A percentile compares a stretch with the other conserved stretches of the same genome.
These are phyloP conservation scores for Penicillium vulpinum DNA, from an alignment of 2,329 filamentous ascomycete species.

Conservation along the genomic window DNA sequence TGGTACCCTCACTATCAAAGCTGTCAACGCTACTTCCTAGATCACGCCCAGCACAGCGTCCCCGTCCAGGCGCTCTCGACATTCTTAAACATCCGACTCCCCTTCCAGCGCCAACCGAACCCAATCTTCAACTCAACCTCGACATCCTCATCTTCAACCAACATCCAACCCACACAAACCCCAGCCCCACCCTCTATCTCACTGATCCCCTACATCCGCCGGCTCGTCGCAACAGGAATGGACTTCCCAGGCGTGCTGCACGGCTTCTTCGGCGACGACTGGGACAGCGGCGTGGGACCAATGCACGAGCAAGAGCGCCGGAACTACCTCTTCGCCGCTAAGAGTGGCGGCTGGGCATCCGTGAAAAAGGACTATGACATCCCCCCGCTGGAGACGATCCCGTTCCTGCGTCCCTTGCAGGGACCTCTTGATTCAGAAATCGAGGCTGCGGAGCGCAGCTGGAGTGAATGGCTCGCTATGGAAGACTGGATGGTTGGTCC, in stretches of 20 bases:
- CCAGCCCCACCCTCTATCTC: slow-evolving; percentile 56
- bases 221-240: slow-evolving; percentile 87
- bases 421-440: slow-evolving; percentile 77
- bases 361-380: slow-evolving; percentile 93
- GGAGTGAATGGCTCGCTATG: slow-evolving; percentile 96
- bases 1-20: slow-evolving; percentile 92
- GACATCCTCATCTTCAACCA: slow-evolving; percentile 40
- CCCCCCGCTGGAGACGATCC: slow-evolving; percentile 75
- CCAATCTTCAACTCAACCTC: slow-evolving; percentile 48
- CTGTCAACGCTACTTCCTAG: slow-evolving; percentile 87
- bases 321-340: slow-evolving; percentile 94
- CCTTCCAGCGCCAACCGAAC: slow-evolving; percentile 68
- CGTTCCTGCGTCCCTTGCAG: slow-evolving; percentile 82
- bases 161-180: slow-evolving; percentile 40
- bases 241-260: slow-evolving; percentile 84
- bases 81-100: slow-evolving; percentile 87
- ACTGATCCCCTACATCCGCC: slow-evolving; percentile 83
- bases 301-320: slow-evolving; percentile 85
- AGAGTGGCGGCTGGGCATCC: slow-evolving; percentile 83
- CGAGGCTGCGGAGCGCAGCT: slow-evolving; percentile 74
- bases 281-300: slow-evolving; percentile 73
- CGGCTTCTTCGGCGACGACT: slow-evolving; percentile 96
- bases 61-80: slow-evolving; percentile 85
- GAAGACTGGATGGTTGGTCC: slow-evolving; percentile 98
- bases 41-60: slow-evolving; percentile 80